A percentile compares a stretch with the other conserved stretches of the same genome.
Evolutionary conservation across 352 stramenopile genomes (phyloP).

Genomic region (Phytophthora litchii): DNA sequence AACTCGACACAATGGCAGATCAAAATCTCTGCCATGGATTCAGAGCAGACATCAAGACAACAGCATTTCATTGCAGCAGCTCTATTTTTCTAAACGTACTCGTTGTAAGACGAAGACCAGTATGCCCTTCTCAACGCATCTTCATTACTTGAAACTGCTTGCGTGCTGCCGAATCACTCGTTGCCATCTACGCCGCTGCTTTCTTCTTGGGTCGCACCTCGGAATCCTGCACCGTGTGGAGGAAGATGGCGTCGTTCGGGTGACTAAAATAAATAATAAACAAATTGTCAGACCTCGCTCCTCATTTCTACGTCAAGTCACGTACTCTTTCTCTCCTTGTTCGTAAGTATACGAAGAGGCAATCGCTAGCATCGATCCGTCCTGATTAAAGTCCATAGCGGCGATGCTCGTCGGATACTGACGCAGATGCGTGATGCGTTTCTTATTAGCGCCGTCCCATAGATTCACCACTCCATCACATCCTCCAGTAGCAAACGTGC

Average conservation of each 20-base stretch:
- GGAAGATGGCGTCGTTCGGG: slow-evolving; percentile 94
- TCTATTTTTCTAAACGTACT: slow-evolving; percentile 31
- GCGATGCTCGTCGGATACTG: slow-evolving; percentile 90
- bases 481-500: slow-evolving; percentile 96
- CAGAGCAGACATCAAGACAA: slow-evolving; percentile 4
- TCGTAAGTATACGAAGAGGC: slow-evolving; percentile 98
- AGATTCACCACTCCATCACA: slow-evolving; percentile 93
- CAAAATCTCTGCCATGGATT: slow-evolving; percentile 4
- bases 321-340: slow-evolving; percentile 95
- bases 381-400: slow-evolving; percentile 93
- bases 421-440: slow-evolving; percentile 89
- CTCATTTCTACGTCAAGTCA: slow-evolving; percentile 5
- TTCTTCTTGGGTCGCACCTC: slow-evolving; percentile 90
- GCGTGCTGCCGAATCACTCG: background rate
- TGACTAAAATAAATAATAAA: slow-evolving; percentile 57
- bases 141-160: background rate
- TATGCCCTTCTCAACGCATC: background rate
- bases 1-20: no score
- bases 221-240: slow-evolving; percentile 87
- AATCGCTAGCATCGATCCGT: slow-evolving; percentile 94
- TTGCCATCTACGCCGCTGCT: slow-evolving; percentile 24
- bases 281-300: slow-evolving; percentile 6
- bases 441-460: slow-evolving; percentile 97
- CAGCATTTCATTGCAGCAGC: slow-evolving; percentile 9
- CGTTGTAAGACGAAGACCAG: background rate